phyloP scores from a whole-genome alignment of 768 basidiomycete species.

The Trametes cingulata region DNA sequence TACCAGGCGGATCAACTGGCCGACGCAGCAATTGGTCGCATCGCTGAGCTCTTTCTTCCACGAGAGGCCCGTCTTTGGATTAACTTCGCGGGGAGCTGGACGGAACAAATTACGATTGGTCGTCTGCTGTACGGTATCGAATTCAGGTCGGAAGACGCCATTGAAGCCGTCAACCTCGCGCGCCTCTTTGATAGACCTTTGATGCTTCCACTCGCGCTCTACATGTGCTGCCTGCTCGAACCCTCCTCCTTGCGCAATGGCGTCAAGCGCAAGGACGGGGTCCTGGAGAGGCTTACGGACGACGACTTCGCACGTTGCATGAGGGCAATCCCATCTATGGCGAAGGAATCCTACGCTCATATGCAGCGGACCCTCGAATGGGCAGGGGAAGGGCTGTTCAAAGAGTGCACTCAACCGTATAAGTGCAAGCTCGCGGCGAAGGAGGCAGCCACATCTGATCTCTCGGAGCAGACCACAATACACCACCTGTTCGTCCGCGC shows the following conservation, averaged over 20 bases:
- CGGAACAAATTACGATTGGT: neutral
- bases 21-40: no score
- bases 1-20: no score
- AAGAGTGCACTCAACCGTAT: no score
- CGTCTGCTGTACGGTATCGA: neutral
- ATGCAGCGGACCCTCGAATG: no score
- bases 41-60: no score
- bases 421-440: neutral
- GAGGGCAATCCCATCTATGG: neutral
- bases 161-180: neutral
- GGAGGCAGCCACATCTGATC: neutral
- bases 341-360: no score
- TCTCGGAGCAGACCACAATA: neutral
- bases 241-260: neutral
- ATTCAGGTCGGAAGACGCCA: neutral
- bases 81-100: neutral
- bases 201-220: neutral
- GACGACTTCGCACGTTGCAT: neutral
- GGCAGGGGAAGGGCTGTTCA: no score
- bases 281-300: neutral
- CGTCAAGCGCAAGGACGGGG: neutral
- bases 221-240: neutral
- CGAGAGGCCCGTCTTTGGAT: no score
- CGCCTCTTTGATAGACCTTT: neutral
- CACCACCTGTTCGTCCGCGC: neutral